Evolutionary conservation across 2,329 filamentous ascomycete genomes (phyloP).

Genomic region (Diaporthe australafricana): DNA sequence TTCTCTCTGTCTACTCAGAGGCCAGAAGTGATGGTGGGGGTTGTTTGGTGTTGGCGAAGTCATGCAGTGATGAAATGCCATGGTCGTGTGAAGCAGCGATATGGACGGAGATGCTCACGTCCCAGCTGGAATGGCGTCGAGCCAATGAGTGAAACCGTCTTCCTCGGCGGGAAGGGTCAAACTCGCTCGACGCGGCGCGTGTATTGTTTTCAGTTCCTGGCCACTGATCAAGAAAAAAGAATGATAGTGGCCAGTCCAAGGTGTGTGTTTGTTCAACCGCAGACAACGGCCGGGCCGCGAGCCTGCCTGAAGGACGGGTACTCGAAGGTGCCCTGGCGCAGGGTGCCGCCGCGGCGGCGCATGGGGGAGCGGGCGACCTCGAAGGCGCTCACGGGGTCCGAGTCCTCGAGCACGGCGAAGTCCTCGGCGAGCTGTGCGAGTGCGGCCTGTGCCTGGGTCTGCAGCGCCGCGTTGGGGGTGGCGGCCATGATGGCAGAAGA

Average conservation of each 20-base stretch:
- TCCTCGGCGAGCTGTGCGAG: conserved; percentile 26
- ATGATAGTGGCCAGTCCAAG: neutral
- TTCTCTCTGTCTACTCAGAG: neutral
- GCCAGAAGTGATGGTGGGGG: neutral
- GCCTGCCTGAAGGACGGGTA: conserved; percentile 20
- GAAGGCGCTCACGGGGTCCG: conserved; percentile 20
- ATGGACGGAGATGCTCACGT: conserved; percentile 17
- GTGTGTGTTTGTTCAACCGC: neutral
- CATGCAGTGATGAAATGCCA: conserved; percentile 1
- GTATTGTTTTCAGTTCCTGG: neutral
- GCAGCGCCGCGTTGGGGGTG: conserved; percentile 20
- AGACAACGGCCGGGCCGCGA: conserved; percentile 15
- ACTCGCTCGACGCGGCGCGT: conserved; percentile 10
- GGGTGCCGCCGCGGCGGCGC: conserved; percentile 26
- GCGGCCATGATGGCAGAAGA: neutral
- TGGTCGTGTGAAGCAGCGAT: conserved; percentile 7
- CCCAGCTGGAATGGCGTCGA: conserved; percentile 13
- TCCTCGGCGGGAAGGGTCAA: neutral
- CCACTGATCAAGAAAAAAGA: neutral
- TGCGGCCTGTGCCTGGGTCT: conserved; percentile 10
- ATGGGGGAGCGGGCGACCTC: conserved; percentile 25
- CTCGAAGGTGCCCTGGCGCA: conserved; percentile 26
- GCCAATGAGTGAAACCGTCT: neutral
- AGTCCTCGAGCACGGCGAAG: conserved; percentile 24
- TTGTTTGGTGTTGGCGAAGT: conserved; percentile 20